A percentile compares a stretch with the other conserved stretches of the same genome.
phyloP scores from a whole-genome alignment of 148 eudicot genomes.

The Amaranthus cruentus region DNA sequence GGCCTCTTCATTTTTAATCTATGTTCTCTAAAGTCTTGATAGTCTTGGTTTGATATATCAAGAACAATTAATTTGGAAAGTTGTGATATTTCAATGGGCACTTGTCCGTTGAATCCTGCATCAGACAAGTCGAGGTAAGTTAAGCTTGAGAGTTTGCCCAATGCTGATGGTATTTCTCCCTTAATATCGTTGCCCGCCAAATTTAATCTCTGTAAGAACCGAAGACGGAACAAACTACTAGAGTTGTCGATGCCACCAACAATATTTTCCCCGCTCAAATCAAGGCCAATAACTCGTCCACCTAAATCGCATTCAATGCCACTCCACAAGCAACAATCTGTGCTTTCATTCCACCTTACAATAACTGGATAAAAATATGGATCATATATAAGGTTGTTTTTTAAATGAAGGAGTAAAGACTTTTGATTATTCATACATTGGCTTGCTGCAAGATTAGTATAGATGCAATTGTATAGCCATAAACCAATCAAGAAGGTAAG shows the following conservation, averaged over 20 bases:
- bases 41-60: conserved; percentile 15
- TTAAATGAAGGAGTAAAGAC: no score
- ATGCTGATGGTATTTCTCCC: conserved; percentile 11
- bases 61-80: no score
- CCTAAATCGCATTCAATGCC: neutral
- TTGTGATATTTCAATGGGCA: conserved; percentile 10
- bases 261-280: neutral
- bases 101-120: conserved; percentile 22
- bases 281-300: conserved; percentile 1
- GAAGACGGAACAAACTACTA: conserved; percentile 1
- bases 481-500: neutral
- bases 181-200: conserved; percentile 16
- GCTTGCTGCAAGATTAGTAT: no score
- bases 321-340: no score
- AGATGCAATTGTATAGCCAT: no score
- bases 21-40: no score
- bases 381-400: neutral
- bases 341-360: neutral
- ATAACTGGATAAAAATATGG: neutral
- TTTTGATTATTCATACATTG: no score
- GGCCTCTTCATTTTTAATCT: conserved; percentile 19
- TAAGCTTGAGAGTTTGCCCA: conserved; percentile 24
- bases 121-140: conserved; percentile 31
- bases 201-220: conserved; percentile 23
- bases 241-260: no score